Evolutionary conservation across 306 rosid species (phyloP).

Genomic region (Heteromeles arbutifolia): DNA sequence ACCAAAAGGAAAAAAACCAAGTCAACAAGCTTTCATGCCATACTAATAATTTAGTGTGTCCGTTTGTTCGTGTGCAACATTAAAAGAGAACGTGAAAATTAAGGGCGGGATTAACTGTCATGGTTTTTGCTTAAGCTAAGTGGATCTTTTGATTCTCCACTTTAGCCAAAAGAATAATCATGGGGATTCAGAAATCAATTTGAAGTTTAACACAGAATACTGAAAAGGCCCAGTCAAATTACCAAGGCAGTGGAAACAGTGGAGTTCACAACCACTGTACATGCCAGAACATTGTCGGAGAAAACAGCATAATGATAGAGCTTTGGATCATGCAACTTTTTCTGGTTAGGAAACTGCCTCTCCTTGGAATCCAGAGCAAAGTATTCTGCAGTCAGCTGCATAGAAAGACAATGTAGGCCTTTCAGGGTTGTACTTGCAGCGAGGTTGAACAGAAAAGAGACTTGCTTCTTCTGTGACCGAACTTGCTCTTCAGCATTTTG

Average conservation of each 20-base stretch:
- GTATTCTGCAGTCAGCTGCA: conserved; percentile 77
- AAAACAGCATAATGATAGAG: conserved; percentile 85
- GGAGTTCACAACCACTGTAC: conserved; percentile 91
- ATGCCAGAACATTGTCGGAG: conserved; percentile 92
- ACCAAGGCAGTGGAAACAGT: conserved; percentile 74
- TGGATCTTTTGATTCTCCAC: not conserved
- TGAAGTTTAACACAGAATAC: not conserved
- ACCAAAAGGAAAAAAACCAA: conserved; percentile 2
- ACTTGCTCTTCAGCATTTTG: conserved; percentile 66
- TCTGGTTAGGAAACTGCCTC: conserved; percentile 49
- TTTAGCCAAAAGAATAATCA: not conserved
- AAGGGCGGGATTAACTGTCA: not conserved
- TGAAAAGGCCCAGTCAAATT: conserved; percentile 9
- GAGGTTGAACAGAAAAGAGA: conserved; percentile 55
- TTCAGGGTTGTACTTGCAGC: conserved; percentile 80
- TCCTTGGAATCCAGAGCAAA: conserved; percentile 60
- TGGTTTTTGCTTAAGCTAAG: not conserved
- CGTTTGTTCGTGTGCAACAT: not conserved
- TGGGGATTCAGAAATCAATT: not conserved
- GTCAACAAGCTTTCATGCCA: conserved; percentile 17
- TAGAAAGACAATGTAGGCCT: conserved; percentile 92
- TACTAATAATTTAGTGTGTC: not conserved
- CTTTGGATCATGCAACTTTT: conserved; percentile 52
- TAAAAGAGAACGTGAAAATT: not conserved
- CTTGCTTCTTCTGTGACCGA: conserved; percentile 49